Conservation (phyloP, 106 monocot genomes). For the Triglochin maritima region DNA sequence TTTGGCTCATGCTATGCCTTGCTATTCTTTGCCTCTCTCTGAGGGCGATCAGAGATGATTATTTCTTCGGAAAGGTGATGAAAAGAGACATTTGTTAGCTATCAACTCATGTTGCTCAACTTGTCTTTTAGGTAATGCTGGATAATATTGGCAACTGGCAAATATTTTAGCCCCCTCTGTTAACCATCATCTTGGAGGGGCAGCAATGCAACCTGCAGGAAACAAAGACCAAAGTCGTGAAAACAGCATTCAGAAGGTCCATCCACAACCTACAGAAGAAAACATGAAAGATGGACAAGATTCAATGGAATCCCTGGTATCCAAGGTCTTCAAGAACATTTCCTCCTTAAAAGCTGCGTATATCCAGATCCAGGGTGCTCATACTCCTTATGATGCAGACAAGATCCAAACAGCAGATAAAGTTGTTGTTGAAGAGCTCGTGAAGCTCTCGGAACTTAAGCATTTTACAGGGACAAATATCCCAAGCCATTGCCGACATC, state of each 20-base stretch:
- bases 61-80: not conserved
- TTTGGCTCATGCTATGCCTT: too few relatives aligned
- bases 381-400: constrained; percentile 74
- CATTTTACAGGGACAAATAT: constrained; percentile 44
- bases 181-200: not conserved
- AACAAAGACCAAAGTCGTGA: constrained; percentile 55
- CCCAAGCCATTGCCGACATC: constrained; percentile 33
- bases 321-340: constrained; percentile 63
- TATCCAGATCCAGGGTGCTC: constrained; percentile 66
- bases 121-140: too few relatives aligned
- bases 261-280: constrained; percentile 93
- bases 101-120: too few relatives aligned
- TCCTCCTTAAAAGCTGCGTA: constrained; percentile 79
- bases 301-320: constrained; percentile 47
- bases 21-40: not conserved
- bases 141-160: too few relatives aligned
- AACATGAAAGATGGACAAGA: constrained; percentile 35
- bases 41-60: not conserved
- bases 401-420: constrained; percentile 79
- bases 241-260: constrained; percentile 65
- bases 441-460: constrained; percentile 60
- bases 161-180: too few relatives aligned
- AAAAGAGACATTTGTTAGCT: too few relatives aligned
- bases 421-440: constrained; percentile 62
- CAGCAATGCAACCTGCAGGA: constrained; percentile 49